Conservation (phyloP, 208 protist genomes). For the Wallacemonas collosoma region DNA sequence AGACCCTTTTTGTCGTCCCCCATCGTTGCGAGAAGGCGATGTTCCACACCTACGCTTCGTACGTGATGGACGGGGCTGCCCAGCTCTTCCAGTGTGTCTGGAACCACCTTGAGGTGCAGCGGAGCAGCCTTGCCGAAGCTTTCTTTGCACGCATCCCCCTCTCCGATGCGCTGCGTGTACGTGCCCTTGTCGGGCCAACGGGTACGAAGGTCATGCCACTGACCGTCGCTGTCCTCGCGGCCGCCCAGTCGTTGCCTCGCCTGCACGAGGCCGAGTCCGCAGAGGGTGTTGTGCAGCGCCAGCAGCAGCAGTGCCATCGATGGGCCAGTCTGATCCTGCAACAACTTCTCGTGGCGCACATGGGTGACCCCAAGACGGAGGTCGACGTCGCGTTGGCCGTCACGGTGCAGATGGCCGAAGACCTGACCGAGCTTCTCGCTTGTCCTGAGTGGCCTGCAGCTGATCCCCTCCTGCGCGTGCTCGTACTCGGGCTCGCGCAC, state of each 20-base stretch:
- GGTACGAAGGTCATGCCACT: slow-evolving; percentile 58
- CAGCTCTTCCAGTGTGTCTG: slow-evolving; percentile 69
- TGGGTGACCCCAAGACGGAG: slow-evolving; percentile 35
- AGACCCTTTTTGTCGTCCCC: slow-evolving; percentile 53
- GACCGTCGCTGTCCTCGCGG: slow-evolving; percentile 62
- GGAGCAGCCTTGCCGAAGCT: slow-evolving; percentile 30
- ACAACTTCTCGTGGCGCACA: slow-evolving; percentile 36
- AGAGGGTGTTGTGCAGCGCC: slow-evolving; percentile 26
- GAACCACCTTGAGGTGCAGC: slow-evolving; percentile 59
- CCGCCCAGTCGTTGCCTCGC: slow-evolving; percentile 71
- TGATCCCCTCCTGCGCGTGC: slow-evolving; percentile 63
- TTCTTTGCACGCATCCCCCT: slow-evolving; percentile 64
- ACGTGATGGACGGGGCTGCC: slow-evolving; percentile 57
- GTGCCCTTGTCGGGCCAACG: slow-evolving; percentile 32
- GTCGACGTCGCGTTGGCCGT: slow-evolving; percentile 33
- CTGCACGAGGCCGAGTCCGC: slow-evolving; percentile 8
- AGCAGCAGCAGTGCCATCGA: slow-evolving; percentile 56
- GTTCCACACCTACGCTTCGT: slow-evolving; percentile 48
- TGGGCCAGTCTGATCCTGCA: slow-evolving; percentile 54
- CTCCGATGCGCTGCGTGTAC: slow-evolving; percentile 41
- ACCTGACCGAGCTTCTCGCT: slow-evolving; percentile 72
- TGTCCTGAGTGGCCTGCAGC: slow-evolving; percentile 75
- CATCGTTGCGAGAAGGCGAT: slow-evolving; percentile 36
- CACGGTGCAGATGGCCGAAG: slow-evolving; percentile 60
- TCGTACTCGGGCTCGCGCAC: slow-evolving; percentile 48